Conservation (phyloP, 805 yeast species). For the Metschnikowia corniflorae region DNA sequence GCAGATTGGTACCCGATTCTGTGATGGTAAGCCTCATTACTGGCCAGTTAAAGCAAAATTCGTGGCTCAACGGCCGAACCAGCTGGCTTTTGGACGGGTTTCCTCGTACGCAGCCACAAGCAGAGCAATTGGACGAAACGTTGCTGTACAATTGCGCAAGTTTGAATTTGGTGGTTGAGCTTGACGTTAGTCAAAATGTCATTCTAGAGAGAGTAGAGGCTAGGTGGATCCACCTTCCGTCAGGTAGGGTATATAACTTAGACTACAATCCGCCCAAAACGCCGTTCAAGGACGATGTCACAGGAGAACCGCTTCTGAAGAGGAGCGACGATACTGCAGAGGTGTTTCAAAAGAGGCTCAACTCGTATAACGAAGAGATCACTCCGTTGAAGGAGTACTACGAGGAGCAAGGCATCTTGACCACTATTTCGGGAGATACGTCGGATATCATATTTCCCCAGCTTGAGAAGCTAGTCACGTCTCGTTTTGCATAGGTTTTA, state of each 20-base stretch:
- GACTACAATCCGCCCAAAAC: conserved; percentile 87
- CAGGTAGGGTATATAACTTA: conserved; percentile 84
- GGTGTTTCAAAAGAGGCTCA: conserved; percentile 65
- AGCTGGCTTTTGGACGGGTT: conserved; percentile 89
- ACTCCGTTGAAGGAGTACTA: conserved; percentile 68
- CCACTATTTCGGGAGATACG: conserved; percentile 67
- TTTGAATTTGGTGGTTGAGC: conserved; percentile 76
- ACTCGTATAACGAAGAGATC: conserved; percentile 54
- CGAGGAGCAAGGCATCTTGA: conserved; percentile 38
- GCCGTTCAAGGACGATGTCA: conserved; percentile 78
- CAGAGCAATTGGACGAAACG: conserved; percentile 49
- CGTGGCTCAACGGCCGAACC: conserved; percentile 43
- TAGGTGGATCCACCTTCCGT: conserved; percentile 77
- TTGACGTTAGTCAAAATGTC: conserved; percentile 81
- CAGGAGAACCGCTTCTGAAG: conserved; percentile 81
- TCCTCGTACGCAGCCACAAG: conserved; percentile 79
- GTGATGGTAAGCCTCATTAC: conserved; percentile 60
- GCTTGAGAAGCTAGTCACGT: conserved; percentile 40
- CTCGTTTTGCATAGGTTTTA: no score
- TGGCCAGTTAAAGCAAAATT: conserved; percentile 39
- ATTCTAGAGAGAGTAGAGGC: conserved; percentile 79
- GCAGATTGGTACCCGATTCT: conserved; percentile 70
- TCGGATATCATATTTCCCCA: conserved; percentile 84
- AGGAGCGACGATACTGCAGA: conserved; percentile 80
- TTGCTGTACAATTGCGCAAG: conserved; percentile 37